Evolutionary conservation across 495 filamentous ascomycete species (phyloP).

Genomic region (Achaetomiella virescens): DNA sequence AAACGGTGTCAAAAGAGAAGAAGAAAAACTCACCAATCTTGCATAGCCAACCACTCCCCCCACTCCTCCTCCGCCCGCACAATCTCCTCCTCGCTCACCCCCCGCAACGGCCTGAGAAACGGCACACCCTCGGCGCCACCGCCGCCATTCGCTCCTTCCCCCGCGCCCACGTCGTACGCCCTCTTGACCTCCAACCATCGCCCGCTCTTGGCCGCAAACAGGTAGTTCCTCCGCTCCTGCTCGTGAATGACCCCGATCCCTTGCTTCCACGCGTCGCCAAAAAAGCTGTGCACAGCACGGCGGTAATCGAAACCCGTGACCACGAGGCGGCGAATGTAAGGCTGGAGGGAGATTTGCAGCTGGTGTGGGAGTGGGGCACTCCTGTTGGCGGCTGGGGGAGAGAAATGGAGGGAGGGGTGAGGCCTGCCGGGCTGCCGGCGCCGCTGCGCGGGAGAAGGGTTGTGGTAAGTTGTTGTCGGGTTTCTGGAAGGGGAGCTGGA

Average conservation of each 20-base stretch:
- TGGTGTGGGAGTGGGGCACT: neutral
- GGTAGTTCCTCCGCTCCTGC: conserved; percentile 84
- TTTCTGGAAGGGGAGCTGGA: conserved; percentile 64
- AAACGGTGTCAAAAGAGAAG: neutral
- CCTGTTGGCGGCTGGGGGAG: neutral
- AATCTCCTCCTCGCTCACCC: conserved; percentile 72
- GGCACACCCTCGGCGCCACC: conserved; percentile 65
- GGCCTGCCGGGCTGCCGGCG: neutral
- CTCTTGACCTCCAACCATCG: conserved; percentile 83
- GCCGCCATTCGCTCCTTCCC: too few relatives aligned
- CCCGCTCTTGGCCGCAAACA: conserved; percentile 89
- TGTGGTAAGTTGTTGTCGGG: conserved; percentile 17
- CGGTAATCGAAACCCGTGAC: conserved; percentile 87
- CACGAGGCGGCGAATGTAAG: conserved; percentile 85
- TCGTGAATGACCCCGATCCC: conserved; percentile 82
- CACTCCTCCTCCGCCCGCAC: conserved; percentile 73
- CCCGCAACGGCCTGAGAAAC: conserved; percentile 73
- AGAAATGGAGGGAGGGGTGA: neutral
- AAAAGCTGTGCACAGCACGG: conserved; percentile 83
- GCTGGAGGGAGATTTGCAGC: conserved; percentile 65
- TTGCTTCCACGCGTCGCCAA: conserved; percentile 80
- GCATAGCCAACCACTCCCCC: conserved; percentile 87
- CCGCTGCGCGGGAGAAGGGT: conserved; percentile 14
- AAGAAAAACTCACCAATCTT: conserved; percentile 59
- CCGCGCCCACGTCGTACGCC: conserved; percentile 74